These are phyloP conservation scores for Cajanus cajan DNA, from an alignment of 306 rosid species.

Conservation along the genomic window DNA sequence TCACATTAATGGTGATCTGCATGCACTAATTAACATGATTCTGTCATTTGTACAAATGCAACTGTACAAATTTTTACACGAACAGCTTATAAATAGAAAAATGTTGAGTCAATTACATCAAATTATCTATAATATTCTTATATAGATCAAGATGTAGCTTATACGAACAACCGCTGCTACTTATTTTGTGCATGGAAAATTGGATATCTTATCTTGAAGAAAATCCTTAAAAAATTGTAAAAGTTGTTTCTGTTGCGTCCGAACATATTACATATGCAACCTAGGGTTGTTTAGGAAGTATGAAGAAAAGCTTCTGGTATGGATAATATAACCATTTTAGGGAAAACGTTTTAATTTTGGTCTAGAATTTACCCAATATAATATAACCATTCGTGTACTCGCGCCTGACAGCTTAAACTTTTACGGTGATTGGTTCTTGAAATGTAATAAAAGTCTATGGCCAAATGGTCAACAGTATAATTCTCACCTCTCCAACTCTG, in stretches of 20 bases:
- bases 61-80: background rate
- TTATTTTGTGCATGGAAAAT: slow-evolving; percentile 7
- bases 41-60: background rate
- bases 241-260: slow-evolving; percentile 12
- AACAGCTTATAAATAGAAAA: background rate
- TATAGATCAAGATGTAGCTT: background rate
- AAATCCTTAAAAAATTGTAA: background rate
- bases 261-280: background rate
- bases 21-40: background rate
- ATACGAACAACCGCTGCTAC: background rate
- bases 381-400: background rate
- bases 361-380: background rate
- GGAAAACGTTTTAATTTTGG: background rate
- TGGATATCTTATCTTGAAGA: background rate
- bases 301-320: background rate
- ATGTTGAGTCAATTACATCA: background rate
- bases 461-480: background rate
- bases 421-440: background rate
- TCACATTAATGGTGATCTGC: background rate
- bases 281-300: slow-evolving; percentile 3
- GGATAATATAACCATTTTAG: too few species aligned
- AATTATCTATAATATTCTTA: background rate
- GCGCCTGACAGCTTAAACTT: background rate
- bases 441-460: background rate
- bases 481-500: background rate